phyloP scores from a whole-genome alignment of 345 rosid genomes.

The Citrus inodora region DNA sequence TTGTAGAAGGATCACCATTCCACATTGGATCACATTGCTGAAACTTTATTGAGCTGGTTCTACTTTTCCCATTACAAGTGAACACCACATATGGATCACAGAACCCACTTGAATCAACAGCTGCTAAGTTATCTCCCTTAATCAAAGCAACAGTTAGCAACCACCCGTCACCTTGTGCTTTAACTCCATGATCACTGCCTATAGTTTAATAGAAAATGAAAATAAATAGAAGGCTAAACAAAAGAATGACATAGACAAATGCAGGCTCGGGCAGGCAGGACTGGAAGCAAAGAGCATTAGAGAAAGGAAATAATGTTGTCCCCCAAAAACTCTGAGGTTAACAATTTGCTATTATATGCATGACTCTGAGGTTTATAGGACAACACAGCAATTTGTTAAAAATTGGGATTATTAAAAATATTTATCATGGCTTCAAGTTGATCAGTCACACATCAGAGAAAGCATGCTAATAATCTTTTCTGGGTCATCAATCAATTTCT shows the following conservation, averaged over 20 bases:
- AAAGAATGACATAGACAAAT: not conserved
- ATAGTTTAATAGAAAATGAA: constrained; percentile 14
- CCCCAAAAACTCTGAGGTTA: not conserved
- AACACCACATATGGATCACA: constrained; percentile 94
- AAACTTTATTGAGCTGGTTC: constrained; percentile 94
- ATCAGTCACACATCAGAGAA: not conserved
- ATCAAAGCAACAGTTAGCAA: constrained; percentile 87
- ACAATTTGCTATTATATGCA: constrained; percentile 2
- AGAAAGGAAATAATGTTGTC: constrained; percentile 1
- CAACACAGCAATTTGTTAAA: not conserved
- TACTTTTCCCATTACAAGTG: constrained; percentile 82
- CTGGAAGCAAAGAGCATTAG: not conserved
- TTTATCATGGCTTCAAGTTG: not conserved
- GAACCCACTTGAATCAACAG: constrained; percentile 87
- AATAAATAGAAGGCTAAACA: not conserved
- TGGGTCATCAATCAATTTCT: not conserved
- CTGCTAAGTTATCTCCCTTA: constrained; percentile 78
- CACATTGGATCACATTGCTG: constrained; percentile 84
- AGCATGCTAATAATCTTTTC: not conserved
- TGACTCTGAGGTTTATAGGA: not conserved
- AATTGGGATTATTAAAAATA: not conserved
- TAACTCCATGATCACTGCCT: constrained; percentile 95
- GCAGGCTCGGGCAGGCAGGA: not conserved
- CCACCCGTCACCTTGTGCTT: constrained; percentile 99
- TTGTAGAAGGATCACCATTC: constrained; percentile 61